Evolutionary conservation across 1,139 yeast species (phyloP).

Genomic region (Kodamaea fungicola): DNA sequence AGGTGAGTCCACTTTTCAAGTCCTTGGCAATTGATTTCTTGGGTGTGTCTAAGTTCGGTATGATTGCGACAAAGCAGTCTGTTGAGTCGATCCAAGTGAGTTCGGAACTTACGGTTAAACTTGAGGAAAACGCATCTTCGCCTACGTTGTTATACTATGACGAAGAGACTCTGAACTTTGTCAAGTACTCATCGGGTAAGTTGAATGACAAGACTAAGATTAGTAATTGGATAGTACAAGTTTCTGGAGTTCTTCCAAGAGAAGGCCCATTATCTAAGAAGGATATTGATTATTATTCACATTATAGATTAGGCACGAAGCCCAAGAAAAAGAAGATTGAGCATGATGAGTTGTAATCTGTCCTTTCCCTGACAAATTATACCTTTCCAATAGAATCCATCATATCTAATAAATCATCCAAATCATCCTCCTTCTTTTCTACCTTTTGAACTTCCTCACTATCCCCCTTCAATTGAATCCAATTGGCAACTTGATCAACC

Average conservation of each 20-base stretch:
- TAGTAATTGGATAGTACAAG: slow-evolving; percentile 32
- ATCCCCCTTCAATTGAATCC: slow-evolving; percentile 38
- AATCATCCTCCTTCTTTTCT: slow-evolving; percentile 20
- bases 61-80: slow-evolving; percentile 16
- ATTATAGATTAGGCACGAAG: slow-evolving; percentile 31
- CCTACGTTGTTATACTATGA: slow-evolving; percentile 33
- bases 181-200: slow-evolving; percentile 22
- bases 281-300: slow-evolving; percentile 27
- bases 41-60: slow-evolving; percentile 27
- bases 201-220: slow-evolving; percentile 31
- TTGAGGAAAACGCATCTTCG: slow-evolving; percentile 18
- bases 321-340: slow-evolving; percentile 16
- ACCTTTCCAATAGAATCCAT: slow-evolving; percentile 34
- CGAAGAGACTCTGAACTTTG: slow-evolving; percentile 17
- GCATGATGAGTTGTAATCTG: slow-evolving; percentile 37
- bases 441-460: slow-evolving; percentile 8
- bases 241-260: slow-evolving; percentile 25
- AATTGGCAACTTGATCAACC: slow-evolving; percentile 54
- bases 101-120: slow-evolving; percentile 17
- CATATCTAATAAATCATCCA: slow-evolving; percentile 34
- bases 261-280: slow-evolving; percentile 42
- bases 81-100: slow-evolving; percentile 15
- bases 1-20: slow-evolving; percentile 61
- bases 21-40: slow-evolving; percentile 75
- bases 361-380: slow-evolving; percentile 3